These are phyloP conservation scores for Fusarium heterosporum DNA, from an alignment of 2,329 filamentous ascomycete genomes.

Conservation along the genomic window DNA sequence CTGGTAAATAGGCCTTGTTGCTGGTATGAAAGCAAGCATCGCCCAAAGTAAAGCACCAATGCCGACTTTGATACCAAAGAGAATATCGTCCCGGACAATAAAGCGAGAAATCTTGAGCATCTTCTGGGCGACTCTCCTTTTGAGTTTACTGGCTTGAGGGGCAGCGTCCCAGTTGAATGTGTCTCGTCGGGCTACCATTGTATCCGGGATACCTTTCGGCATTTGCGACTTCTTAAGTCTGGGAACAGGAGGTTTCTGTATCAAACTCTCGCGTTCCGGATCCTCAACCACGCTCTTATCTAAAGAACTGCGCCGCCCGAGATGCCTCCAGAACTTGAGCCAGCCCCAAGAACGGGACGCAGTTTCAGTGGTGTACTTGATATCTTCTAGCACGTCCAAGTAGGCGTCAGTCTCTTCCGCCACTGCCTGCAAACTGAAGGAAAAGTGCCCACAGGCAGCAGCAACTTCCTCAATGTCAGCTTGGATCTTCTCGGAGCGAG, in stretches of 20 bases:
- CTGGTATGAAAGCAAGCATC: constrained; percentile 84
- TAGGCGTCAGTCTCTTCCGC: constrained; percentile 89
- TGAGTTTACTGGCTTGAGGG: constrained; percentile 58
- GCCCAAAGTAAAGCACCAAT: constrained; percentile 90
- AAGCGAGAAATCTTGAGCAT: constrained; percentile 61
- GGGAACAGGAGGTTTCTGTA: constrained; percentile 56
- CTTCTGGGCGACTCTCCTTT: constrained; percentile 59
- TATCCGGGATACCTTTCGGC: constrained; percentile 66
- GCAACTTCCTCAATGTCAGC: constrained; percentile 98
- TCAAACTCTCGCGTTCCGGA: constrained; percentile 57
- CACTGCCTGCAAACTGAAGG: constrained; percentile 89
- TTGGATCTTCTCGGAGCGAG: constrained; percentile 78
- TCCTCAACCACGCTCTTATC: constrained; percentile 48
- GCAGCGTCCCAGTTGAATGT: constrained; percentile 68
- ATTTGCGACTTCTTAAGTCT: constrained; percentile 65
- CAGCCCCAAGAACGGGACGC: constrained; percentile 81
- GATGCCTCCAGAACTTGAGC: constrained; percentile 78
- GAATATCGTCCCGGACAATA: constrained; percentile 67
- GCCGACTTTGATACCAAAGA: constrained; percentile 93
- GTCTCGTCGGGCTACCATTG: constrained; percentile 64
- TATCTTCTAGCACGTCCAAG: constrained; percentile 84
- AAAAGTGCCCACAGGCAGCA: constrained; percentile 97
- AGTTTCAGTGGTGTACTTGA: constrained; percentile 77
- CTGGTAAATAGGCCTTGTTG: constrained; percentile 82
- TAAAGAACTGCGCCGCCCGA: constrained; percentile 19